Base-by-base conservation (phyloP, 495 filamentous ascomycete genomes). In the Jackrogersella multiformis region DNA sequence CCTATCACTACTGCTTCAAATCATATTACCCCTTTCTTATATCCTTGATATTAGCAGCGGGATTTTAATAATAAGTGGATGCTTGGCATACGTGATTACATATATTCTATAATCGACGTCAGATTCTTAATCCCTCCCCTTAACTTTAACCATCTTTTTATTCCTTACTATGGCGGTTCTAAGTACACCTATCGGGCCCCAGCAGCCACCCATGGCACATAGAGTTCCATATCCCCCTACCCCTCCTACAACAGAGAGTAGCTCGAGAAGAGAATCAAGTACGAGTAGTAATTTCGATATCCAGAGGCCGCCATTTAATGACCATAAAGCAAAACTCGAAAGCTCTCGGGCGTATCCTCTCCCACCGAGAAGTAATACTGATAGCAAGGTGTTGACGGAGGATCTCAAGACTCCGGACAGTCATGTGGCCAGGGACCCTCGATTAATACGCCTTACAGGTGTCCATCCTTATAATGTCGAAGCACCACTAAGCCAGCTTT, bases 391-490 rank as follows among this genome's bases (percentile, higher is more conserved):
- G 13, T 81, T 97, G 6, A 82, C 87, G 34, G 71, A 91, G 69
- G 94, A 98, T 70, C 80, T 90, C 56, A 88, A 89, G 36, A 97
- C 94, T 0, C 93, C 93, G 12, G 94, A 98, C 73, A 79, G 77
- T 45, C 92, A 95, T 82, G 91, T 97, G n/a, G 85, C 91, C 12
- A 83, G 94, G 64, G 94, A 98, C 79, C 86, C 92, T 4, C 84
- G 94, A 24, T 79, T 98, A 34, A 96, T 98, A 64, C 84, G 94
- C 39, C 80, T 98, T 48, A 98, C 94, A 16, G 94, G 94, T 36
- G 85, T 92, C 34, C 94, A 98, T 79, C 94, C 94, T 2, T 96
- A 96, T 79, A 98, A 98, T 74, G 91, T 94, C 46, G 94, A 98
- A 79, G 86, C 94, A 4, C 94, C 94, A 7, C 78, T 98, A 9